phyloP scores from a whole-genome alignment of 2,329 filamentous ascomycete species.

The Fusarium sp. region DNA sequence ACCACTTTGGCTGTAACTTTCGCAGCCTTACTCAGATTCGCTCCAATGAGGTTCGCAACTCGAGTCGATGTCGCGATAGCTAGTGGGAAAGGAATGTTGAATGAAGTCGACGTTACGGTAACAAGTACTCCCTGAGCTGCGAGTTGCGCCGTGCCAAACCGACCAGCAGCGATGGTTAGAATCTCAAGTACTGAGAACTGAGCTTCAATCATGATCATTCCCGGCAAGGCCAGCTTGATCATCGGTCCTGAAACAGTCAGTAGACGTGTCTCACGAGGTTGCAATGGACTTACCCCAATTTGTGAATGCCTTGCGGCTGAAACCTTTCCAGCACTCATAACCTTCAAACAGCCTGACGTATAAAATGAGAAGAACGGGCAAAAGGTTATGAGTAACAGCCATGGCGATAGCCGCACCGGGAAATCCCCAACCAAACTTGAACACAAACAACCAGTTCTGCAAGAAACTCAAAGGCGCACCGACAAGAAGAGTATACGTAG shows the following conservation, averaged over 20 bases:
- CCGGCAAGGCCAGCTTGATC: slow-evolving; percentile 86
- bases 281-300: slow-evolving; percentile 69
- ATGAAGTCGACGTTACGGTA: slow-evolving; percentile 81
- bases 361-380: slow-evolving; percentile 77
- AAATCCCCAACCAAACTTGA: slow-evolving; percentile 74
- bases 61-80: slow-evolving; percentile 89
- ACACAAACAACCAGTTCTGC: slow-evolving; percentile 81
- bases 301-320: slow-evolving; percentile 73
- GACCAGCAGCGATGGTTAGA: slow-evolving; percentile 80
- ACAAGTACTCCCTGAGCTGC: slow-evolving; percentile 88
- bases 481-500: slow-evolving; percentile 78
- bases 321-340: slow-evolving; percentile 82
- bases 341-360: slow-evolving; percentile 80
- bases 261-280: not conserved
- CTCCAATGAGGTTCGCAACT: slow-evolving; percentile 89
- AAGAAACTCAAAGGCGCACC: slow-evolving; percentile 80
- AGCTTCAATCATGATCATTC: slow-evolving; percentile 90
- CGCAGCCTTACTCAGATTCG: slow-evolving; percentile 80
- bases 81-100: slow-evolving; percentile 90
- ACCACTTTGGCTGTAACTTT: slow-evolving; percentile 80
- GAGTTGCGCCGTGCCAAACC: slow-evolving; percentile 79
- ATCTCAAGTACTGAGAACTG: slow-evolving; percentile 93
- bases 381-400: slow-evolving; percentile 78
- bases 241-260: slow-evolving; percentile 62
- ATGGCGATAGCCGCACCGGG: slow-evolving; percentile 84